Percentiles rank a stretch among this genome's conserved stretches.
Evolutionary conservation across 1,284 basidiomycete genomes (phyloP).

Genomic region (Irpex sp.): DNA sequence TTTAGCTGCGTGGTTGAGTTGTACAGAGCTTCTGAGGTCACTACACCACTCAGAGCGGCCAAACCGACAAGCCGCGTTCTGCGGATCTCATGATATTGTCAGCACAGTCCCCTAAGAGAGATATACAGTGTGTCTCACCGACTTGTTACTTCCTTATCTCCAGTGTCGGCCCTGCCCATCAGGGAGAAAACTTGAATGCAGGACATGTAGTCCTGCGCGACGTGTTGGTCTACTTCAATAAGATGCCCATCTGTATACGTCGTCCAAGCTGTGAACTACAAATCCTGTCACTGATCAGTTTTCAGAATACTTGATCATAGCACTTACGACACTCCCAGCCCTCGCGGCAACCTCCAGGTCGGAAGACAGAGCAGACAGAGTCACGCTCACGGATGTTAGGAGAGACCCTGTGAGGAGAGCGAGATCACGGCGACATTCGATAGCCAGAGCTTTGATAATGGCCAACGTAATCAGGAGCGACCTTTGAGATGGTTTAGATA

Average conservation of each 20-base stretch:
- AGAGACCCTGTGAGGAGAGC: conserved; percentile 78
- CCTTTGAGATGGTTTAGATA: conserved; percentile 34
- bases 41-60: conserved; percentile 76
- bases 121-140: conserved; percentile 37
- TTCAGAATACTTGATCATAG: background rate
- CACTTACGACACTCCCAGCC: conserved; percentile 76
- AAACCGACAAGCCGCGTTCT: conserved; percentile 87
- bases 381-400: conserved; percentile 69
- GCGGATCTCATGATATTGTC: conserved; percentile 3
- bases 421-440: conserved; percentile 87
- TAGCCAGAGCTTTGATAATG: conserved; percentile 82
- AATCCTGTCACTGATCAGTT: background rate
- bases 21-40: conserved; percentile 85
- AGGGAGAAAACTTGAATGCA: conserved; percentile 67
- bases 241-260: conserved; percentile 85
- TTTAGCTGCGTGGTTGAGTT: conserved; percentile 74
- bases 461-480: conserved; percentile 85
- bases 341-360: conserved; percentile 87
- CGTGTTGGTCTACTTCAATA: conserved; percentile 70
- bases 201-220: conserved; percentile 72
- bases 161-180: conserved; percentile 49
- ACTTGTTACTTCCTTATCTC: conserved; percentile 66
- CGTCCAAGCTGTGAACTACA: conserved; percentile 89
- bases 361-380: conserved; percentile 57
- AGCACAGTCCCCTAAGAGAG: background rate